phyloP scores from a whole-genome alignment of 2,329 filamentous ascomycete species.

The Clonostachys chloroleuca region DNA sequence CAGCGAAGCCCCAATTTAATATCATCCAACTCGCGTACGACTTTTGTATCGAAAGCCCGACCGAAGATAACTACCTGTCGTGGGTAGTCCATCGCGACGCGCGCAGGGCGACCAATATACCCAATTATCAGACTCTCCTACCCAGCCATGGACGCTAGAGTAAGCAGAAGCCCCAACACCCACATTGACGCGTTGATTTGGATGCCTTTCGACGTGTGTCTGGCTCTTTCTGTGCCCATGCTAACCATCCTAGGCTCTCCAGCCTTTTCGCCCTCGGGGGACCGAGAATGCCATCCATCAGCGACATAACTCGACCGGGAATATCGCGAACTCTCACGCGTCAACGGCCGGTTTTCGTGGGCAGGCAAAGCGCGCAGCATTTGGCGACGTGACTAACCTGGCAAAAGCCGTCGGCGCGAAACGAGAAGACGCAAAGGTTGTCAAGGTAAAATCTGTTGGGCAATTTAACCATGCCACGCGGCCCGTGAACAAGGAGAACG shows the following conservation, averaged over 20 bases:
- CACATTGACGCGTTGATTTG: too few relatives aligned
- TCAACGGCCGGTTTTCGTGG: conserved; percentile 23
- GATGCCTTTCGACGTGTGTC: background rate
- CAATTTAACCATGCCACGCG: background rate
- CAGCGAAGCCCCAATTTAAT: too few relatives aligned
- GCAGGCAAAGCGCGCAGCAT: conserved; percentile 69
- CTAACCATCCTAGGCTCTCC: conserved; percentile 1
- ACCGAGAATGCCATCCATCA: conserved; percentile 60
- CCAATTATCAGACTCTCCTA: background rate
- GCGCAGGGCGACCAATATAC: too few relatives aligned
- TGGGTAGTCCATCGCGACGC: too few relatives aligned
- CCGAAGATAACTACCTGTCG: too few relatives aligned
- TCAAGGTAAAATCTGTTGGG: background rate
- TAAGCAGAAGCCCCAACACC: conserved; percentile 11
- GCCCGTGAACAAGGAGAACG: background rate
- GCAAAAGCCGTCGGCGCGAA: conserved; percentile 18
- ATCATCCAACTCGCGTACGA: too few relatives aligned
- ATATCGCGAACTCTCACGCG: conserved; percentile 30
- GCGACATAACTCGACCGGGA: conserved; percentile 74
- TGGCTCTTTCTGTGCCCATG: background rate
- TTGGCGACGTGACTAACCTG: conserved; percentile 79
- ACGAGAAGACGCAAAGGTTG: background rate
- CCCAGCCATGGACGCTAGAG: conserved; percentile 24
- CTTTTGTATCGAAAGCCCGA: too few relatives aligned
- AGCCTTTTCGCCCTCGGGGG: conserved; percentile 39